Percentiles rank a stretch among this genome's conserved stretches.
Conservation (phyloP, 257 asterid species). For the Penstemon davidsonii region DNA sequence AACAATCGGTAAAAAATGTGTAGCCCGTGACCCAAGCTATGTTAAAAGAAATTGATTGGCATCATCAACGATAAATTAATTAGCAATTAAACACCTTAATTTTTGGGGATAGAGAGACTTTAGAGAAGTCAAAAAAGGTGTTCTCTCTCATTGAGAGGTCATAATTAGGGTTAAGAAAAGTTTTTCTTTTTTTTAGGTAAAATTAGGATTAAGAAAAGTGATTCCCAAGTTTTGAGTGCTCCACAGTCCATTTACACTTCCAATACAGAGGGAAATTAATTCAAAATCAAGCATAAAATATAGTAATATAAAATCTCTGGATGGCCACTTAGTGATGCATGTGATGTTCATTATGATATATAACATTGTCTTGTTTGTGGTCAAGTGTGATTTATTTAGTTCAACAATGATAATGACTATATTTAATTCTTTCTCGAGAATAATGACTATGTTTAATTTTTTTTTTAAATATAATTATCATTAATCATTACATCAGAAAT, state of each 20-base stretch:
- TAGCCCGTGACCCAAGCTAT: slow-evolving; percentile 19
- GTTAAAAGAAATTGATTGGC: slow-evolving; percentile 18
- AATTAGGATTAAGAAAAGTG: slow-evolving; percentile 43
- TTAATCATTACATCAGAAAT: too few species aligned
- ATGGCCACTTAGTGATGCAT: slow-evolving; percentile 46
- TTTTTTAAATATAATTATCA: too few species aligned
- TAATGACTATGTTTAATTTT: too few species aligned
- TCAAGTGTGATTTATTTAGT: slow-evolving; percentile 30
- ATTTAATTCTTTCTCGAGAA: background rate
- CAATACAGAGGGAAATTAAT: slow-evolving; percentile 27
- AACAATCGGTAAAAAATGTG: too few species aligned
- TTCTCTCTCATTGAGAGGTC: slow-evolving; percentile 36
- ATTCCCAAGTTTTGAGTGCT: slow-evolving; percentile 30
- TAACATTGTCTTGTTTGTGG: slow-evolving; percentile 70
- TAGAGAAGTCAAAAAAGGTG: slow-evolving; percentile 39
- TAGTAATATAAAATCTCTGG: slow-evolving; percentile 9
- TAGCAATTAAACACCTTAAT: slow-evolving; percentile 39
- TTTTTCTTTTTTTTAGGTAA: slow-evolving; percentile 10
- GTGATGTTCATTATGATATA: slow-evolving; percentile 60
- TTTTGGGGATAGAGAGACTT: slow-evolving; percentile 31
- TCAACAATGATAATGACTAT: background rate
- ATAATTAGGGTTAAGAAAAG: slow-evolving; percentile 47
- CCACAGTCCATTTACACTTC: slow-evolving; percentile 39
- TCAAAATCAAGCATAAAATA: background rate
- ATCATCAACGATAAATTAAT: slow-evolving; percentile 26